Base-by-base conservation (phyloP, 192 early-diverging fungal genomes). In the Mortierella antarctica region DNA sequence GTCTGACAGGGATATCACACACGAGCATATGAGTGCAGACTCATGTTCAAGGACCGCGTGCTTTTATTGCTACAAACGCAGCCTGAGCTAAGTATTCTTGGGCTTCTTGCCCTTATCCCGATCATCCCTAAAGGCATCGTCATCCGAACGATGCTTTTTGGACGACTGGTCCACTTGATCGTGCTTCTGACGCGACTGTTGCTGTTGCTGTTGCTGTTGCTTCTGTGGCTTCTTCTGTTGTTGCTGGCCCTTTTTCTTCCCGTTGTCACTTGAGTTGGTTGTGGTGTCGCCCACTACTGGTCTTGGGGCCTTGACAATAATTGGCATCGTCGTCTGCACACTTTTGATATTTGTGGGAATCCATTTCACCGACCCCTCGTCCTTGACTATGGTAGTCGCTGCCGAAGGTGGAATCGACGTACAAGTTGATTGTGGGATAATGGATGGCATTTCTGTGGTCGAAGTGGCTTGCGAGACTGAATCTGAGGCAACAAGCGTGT, bases 261-360 rank as follows among this genome's bases (percentile, higher is more conserved):
- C 45, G 1, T 42, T 56, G 11, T 57, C 65, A 14, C 40, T 70
- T 20, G 15, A n/a, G 23, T 48, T 67, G 18, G 45, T 58, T 49
- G 14, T 4, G 6, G n/a, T 10, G 8, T 49, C 18, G 42, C 17
- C 20, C 5, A 17, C 45, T 8, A 41, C 56, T 15, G 60, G 59
- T 12, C 71, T 66, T 4, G 65, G 58, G 12, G 70, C 57, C 41
- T 71, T 79, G 41, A 57, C 58, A n/a, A 71, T 53, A 50, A 80
- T 80, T 5, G 77, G 77, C 77, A 72, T 71, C 13, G 62, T 68
- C 0, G 77, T 68, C 65, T 72, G 67, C 31, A 80, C 45, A 7
- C 59, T 52, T 40, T 80, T 71, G 17, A 80, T 80, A 14, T 68
- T 80, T 7, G 77, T 80, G 6, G 70, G 20, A 18, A 80, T 72